phyloP scores from a whole-genome alignment of 331 rosid species.

The Quercus phellos region DNA sequence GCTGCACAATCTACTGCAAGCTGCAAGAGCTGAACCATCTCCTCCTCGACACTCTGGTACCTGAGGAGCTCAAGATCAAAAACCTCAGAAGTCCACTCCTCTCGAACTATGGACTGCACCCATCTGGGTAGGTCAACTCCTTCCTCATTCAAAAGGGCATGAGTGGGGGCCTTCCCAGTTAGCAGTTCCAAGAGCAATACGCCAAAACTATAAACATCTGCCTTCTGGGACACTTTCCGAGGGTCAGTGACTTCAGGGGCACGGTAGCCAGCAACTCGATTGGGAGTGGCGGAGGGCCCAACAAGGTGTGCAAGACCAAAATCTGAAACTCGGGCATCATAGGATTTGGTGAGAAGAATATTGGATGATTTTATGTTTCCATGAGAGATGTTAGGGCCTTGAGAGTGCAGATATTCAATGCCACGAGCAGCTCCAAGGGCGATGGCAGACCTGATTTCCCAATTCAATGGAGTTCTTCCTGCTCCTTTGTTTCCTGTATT shows the following conservation, averaged over 20 bases:
- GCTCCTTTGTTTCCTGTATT: slow-evolving; percentile 84
- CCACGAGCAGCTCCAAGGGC: slow-evolving; percentile 86
- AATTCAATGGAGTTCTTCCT: slow-evolving; percentile 80
- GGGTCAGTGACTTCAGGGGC: slow-evolving; percentile 97
- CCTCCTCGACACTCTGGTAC: slow-evolving; percentile 77
- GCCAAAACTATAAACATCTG: slow-evolving; percentile 88
- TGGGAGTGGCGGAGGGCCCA: slow-evolving; percentile 80
- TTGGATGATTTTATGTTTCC: slow-evolving; percentile 92
- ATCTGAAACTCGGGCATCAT: slow-evolving; percentile 80
- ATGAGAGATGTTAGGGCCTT: slow-evolving; percentile 66
- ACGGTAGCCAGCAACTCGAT: slow-evolving; percentile 78
- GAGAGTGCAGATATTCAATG: slow-evolving; percentile 73
- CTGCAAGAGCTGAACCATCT: slow-evolving; percentile 91
- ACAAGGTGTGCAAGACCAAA: slow-evolving; percentile 87
- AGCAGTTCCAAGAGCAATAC: slow-evolving; percentile 85
- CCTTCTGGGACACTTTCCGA: slow-evolving; percentile 85
- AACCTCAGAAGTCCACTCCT: slow-evolving; percentile 92
- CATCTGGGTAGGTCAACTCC: slow-evolving; percentile 96
- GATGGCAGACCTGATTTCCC: slow-evolving; percentile 81
- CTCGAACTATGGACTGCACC: slow-evolving; percentile 91
- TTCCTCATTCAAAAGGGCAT: slow-evolving; percentile 77
- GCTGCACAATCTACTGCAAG: slow-evolving; percentile 93
- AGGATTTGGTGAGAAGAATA: slow-evolving; percentile 70
- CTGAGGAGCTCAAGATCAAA: slow-evolving; percentile 86
- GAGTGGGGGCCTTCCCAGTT: slow-evolving; percentile 92